A percentile compares a stretch with the other conserved stretches of the same genome.
phyloP scores from a whole-genome alignment of 1,284 basidiomycete species.

The Psilocybe mexicana region DNA sequence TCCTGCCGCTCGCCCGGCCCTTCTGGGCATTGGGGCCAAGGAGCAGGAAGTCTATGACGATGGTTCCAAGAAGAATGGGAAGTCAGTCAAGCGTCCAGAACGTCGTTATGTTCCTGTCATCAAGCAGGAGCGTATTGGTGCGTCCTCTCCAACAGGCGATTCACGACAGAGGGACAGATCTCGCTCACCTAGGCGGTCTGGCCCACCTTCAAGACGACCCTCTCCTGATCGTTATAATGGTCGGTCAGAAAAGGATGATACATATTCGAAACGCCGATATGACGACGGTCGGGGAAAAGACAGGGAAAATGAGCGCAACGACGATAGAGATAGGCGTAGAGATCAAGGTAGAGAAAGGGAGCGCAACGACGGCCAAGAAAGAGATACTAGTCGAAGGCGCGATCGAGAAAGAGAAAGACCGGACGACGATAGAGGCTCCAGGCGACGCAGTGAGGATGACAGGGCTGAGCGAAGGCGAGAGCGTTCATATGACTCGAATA shows the following conservation, averaged over 20 bases:
- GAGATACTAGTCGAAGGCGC: neutral
- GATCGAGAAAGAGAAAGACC: constrained; percentile 9
- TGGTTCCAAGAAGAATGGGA: constrained; percentile 52
- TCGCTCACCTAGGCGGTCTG: constrained; percentile 39
- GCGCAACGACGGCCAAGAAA: constrained; percentile 16
- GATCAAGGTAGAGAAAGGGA: constrained; percentile 28
- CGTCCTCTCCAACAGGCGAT: constrained; percentile 27
- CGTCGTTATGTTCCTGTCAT: constrained; percentile 78
- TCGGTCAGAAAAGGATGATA: constrained; percentile 25
- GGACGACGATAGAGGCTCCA: constrained; percentile 20
- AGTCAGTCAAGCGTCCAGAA: constrained; percentile 50
- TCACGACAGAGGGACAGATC: constrained; percentile 34
- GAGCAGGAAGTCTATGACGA: constrained; percentile 71
- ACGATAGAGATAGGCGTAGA: constrained; percentile 23
- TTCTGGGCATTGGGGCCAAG: constrained; percentile 92
- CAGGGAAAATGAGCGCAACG: constrained; percentile 22
- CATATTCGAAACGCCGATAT: constrained; percentile 19
- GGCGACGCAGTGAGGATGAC: constrained; percentile 13
- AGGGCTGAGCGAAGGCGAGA: constrained; percentile 10
- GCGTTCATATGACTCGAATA: constrained; percentile 23
- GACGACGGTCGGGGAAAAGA: constrained; percentile 28
- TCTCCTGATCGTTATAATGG: constrained; percentile 33
- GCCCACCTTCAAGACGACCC: constrained; percentile 30
- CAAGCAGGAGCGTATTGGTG: constrained; percentile 51
- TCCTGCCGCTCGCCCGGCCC: constrained; percentile 76